phyloP scores from a whole-genome alignment of 2,329 filamentous ascomycete genomes.

The Colletotrichum sp. region DNA sequence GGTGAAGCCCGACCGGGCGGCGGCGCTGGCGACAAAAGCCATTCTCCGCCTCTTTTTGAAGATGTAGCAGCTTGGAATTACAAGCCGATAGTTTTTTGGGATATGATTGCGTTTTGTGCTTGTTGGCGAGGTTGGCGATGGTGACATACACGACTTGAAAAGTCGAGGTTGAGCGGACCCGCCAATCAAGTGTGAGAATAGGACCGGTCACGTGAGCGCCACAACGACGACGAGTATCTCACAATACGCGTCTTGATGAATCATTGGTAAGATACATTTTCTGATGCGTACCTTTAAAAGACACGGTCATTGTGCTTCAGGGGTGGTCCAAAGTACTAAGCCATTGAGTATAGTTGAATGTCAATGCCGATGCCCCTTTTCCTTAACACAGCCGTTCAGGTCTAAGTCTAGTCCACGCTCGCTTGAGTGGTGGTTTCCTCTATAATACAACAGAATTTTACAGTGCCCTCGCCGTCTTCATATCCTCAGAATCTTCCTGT shows the following conservation, averaged over 20 bases:
- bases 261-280: neutral
- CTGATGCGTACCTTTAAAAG: neutral
- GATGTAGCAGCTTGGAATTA: neutral
- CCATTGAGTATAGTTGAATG: neutral
- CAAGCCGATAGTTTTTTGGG: neutral
- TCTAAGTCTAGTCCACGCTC: neutral
- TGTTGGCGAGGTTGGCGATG: neutral
- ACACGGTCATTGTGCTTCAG: neutral
- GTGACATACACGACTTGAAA: neutral
- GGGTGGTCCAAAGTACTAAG: neutral
- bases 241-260: neutral
- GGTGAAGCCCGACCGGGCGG: neutral
- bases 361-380: neutral
- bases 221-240: neutral
- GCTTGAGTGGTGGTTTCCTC: neutral
- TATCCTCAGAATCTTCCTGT: constrained; percentile 58
- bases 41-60: neutral
- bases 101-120: neutral
- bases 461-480: neutral
- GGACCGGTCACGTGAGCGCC: constrained; percentile 7
- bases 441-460: neutral
- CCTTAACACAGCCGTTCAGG: neutral
- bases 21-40: neutral
- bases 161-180: neutral
- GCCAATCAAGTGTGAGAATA: neutral